A percentile compares a stretch with the other conserved stretches of the same genome.
These are phyloP conservation scores for Cajanus cajan DNA, from an alignment of 306 rosid genomes.

Conservation along the genomic window DNA sequence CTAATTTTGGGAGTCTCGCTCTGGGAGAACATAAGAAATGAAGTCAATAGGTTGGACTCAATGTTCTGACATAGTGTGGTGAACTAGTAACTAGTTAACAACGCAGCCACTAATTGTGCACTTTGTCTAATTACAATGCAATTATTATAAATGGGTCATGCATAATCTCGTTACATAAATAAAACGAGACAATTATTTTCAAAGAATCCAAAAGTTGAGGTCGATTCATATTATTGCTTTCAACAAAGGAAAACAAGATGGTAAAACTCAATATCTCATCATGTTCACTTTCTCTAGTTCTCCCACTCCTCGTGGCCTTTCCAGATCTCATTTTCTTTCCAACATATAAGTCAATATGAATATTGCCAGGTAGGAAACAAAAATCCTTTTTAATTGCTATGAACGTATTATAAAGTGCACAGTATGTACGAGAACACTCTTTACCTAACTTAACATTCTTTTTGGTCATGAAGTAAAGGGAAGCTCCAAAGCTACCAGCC, in stretches of 20 bases:
- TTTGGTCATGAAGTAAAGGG: constrained; percentile 92
- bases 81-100: not conserved
- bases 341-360: not conserved
- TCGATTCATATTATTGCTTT: constrained; percentile 14
- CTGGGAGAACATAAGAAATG: not conserved
- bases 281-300: not conserved
- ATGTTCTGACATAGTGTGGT: not conserved
- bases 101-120: not conserved
- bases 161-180: not conserved
- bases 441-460: constrained; percentile 85
- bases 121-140: constrained; percentile 12
- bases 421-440: constrained; percentile 25
- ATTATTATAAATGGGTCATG: not conserved
- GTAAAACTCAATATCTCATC: not conserved
- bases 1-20: not conserved
- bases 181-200: not conserved
- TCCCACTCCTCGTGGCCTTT: not conserved
- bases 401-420: constrained; percentile 3
- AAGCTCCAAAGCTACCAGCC: constrained; percentile 99
- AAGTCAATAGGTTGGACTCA: constrained; percentile 17
- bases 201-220: not conserved
- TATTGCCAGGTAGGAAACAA: not conserved
- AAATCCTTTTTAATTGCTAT: constrained; percentile 10
- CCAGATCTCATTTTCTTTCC: constrained; percentile 21
- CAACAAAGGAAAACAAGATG: constrained; percentile 3